These are phyloP conservation scores for Nakazawaea ambrosiae DNA, from an alignment of 805 yeast genomes.

Conservation along the genomic window DNA sequence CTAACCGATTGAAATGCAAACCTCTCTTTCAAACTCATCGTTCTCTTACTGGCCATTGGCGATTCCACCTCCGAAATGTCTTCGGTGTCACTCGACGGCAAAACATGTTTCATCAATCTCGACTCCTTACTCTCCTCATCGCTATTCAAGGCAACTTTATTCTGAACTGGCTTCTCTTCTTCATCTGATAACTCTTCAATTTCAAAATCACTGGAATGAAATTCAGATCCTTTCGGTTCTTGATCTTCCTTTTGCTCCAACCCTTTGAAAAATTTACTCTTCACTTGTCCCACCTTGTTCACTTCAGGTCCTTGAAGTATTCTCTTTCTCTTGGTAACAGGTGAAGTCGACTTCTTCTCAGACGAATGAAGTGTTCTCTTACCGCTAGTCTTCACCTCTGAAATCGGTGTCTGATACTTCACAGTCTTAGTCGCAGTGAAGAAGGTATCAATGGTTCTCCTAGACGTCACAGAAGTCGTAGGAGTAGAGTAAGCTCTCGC, in stretches of 20 bases:
- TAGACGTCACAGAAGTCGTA: neutral
- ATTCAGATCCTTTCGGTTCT: neutral
- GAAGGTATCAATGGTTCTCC: constrained; percentile 2
- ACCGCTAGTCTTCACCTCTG: neutral
- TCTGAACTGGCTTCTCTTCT: neutral
- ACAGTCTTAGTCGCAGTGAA: neutral
- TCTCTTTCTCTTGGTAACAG: too few relatives aligned
- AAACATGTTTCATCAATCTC: neutral
- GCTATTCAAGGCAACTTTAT: neutral
- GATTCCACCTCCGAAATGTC: neutral
- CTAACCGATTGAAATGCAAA: too few relatives aligned
- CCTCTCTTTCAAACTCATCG: too few relatives aligned
- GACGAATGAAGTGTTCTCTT: neutral
- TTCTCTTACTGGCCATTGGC: too few relatives aligned
- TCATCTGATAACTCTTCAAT: constrained; percentile 9
- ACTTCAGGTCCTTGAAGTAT: too few relatives aligned
- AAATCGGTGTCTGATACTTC: neutral
- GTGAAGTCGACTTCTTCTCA: neutral
- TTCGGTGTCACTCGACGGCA: neutral
- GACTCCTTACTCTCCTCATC: neutral
- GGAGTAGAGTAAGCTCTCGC: constrained; percentile 11
- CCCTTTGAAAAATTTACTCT: constrained; percentile 17
- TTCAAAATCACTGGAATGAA: constrained; percentile 22
- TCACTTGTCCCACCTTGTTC: too few relatives aligned
- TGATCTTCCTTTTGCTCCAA: neutral